These are phyloP conservation scores for Saitozyma podzolica DNA, from an alignment of 768 basidiomycete species.

Conservation along the genomic window DNA sequence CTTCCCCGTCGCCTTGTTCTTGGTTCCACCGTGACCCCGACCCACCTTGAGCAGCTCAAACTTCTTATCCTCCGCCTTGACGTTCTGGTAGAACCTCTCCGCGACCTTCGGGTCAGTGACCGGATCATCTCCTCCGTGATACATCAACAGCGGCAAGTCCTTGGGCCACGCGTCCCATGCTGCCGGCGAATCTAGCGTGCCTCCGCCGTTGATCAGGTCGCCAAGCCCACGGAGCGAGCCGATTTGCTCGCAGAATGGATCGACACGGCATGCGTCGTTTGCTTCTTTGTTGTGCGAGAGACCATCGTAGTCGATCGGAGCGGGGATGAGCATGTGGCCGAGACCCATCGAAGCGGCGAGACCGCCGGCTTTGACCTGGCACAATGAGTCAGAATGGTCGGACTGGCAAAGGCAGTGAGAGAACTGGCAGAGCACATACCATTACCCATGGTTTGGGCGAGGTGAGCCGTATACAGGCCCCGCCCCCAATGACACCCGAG, in stretches of 20 bases:
- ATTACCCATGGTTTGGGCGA: not conserved
- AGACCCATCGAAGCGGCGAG: slow-evolving; percentile 32
- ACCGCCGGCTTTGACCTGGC: slow-evolving; percentile 34
- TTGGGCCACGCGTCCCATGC: slow-evolving; percentile 34
- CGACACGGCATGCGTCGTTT: slow-evolving; percentile 22
- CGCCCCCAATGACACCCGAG: slow-evolving; percentile 37
- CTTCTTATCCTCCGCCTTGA: slow-evolving; percentile 27
- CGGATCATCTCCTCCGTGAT: slow-evolving; percentile 40
- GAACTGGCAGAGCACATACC: not conserved
- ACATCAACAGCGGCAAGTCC: slow-evolving; percentile 35
- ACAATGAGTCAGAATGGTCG: not conserved
- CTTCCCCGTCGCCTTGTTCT: not conserved
- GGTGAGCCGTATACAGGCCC: slow-evolving; percentile 35
- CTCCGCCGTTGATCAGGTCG: slow-evolving; percentile 43
- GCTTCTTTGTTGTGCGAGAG: slow-evolving; percentile 35
- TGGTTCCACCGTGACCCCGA: not conserved
- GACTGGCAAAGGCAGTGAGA: not conserved
- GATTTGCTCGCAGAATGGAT: slow-evolving; percentile 41
- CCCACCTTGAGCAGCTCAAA: slow-evolving; percentile 35
- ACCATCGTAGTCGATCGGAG: slow-evolving; percentile 31
- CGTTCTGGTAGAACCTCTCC: slow-evolving; percentile 31
- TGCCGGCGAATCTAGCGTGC: slow-evolving; percentile 17
- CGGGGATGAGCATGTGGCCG: slow-evolving; percentile 36
- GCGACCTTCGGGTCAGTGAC: slow-evolving; percentile 34
- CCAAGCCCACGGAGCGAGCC: slow-evolving; percentile 34